Evolutionary conservation across 176 grass and related monocot genomes (phyloP).

Genomic region (Aegilops speltoides): DNA sequence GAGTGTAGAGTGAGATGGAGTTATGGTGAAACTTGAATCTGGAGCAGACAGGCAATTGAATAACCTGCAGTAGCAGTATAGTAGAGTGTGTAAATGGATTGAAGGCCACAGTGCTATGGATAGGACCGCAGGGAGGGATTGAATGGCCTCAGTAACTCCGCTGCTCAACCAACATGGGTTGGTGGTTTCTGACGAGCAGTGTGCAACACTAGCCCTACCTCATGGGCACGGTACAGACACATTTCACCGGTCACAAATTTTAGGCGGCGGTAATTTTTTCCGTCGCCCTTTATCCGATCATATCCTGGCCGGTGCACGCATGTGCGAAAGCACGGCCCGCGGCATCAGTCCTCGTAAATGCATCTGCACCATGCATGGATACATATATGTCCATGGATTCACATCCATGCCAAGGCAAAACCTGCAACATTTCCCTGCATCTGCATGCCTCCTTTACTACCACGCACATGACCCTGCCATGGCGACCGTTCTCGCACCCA

Average conservation of each 20-base stretch:
- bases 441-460: too few relatives aligned
- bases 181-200: not conserved
- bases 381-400: not conserved
- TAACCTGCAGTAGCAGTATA: slow-evolving; percentile 19
- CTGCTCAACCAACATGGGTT: not conserved
- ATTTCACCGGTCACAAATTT: not conserved
- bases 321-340: not conserved
- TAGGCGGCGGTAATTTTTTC: not conserved
- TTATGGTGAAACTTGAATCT: not conserved
- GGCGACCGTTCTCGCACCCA: not conserved
- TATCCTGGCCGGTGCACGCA: not conserved
- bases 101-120: too few relatives aligned
- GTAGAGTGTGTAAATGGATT: not conserved
- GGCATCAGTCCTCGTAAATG: slow-evolving; percentile 11
- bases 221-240: too few relatives aligned
- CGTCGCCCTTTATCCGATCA: not conserved
- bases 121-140: slow-evolving; percentile 14
- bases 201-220: not conserved
- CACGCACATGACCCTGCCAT: not conserved
- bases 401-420: not conserved
- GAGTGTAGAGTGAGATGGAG: not conserved
- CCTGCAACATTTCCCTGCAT: not conserved
- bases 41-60: slow-evolving; percentile 25
- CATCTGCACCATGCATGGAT: not conserved
- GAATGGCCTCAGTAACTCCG: slow-evolving; percentile 15